These are phyloP conservation scores for Metschnikowia hibisci DNA, from an alignment of 805 yeast species.

Conservation along the genomic window DNA sequence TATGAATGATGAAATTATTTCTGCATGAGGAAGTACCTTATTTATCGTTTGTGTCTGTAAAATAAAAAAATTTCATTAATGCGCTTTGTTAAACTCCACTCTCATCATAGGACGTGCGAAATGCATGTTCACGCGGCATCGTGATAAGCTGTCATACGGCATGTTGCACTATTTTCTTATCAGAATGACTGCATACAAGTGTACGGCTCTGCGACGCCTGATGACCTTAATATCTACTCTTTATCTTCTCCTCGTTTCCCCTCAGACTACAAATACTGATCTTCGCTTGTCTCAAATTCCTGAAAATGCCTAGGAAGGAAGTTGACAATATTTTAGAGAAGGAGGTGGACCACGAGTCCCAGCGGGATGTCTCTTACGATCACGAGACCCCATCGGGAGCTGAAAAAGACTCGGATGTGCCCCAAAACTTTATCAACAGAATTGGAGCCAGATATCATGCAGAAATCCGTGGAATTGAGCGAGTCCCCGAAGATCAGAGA, in stretches of 20 bases:
- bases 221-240: no score
- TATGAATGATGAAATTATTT: background rate
- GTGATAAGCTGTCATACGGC: no score
- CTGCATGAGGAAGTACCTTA: background rate
- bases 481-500: conserved; percentile 26
- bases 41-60: no score
- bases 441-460: conserved; percentile 25
- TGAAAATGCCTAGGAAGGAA: background rate
- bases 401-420: conserved; percentile 6
- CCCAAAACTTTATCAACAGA: conserved; percentile 19
- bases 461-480: conserved; percentile 27
- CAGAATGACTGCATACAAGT: no score
- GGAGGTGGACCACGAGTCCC: background rate
- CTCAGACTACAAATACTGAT: background rate
- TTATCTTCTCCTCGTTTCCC: background rate
- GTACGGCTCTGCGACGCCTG: no score
- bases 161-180: no score
- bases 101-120: no score
- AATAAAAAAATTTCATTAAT: no score
- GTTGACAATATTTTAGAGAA: background rate
- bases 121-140: no score
- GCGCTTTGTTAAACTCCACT: no score
- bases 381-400: background rate
- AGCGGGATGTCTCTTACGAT: background rate
- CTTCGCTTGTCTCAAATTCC: background rate